phyloP scores from a whole-genome alignment of 495 filamentous ascomycete genomes.

The Penicillium simplicissimum region DNA sequence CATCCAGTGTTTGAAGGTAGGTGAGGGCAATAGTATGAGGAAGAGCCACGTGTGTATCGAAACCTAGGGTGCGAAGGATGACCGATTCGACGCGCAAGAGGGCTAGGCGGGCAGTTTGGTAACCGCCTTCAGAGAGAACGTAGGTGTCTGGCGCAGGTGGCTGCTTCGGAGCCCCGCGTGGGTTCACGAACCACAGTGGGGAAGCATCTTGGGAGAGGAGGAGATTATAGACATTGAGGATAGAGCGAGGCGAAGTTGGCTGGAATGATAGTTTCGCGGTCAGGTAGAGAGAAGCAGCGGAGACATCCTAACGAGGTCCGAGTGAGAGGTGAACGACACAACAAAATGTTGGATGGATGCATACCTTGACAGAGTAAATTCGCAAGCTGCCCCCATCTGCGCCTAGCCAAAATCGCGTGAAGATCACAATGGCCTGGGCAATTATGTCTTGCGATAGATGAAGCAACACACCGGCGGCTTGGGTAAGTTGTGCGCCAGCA shows the following conservation, averaged over 20 bases:
- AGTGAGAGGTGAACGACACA: slow-evolving; percentile 1
- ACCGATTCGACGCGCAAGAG: slow-evolving; percentile 71
- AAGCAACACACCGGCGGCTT: slow-evolving; percentile 83
- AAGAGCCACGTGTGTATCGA: slow-evolving; percentile 78
- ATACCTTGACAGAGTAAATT: slow-evolving; percentile 57
- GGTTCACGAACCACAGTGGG: slow-evolving; percentile 53
- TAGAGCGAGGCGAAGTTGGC: slow-evolving; percentile 72
- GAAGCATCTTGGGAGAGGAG: slow-evolving; percentile 67
- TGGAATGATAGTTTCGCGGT: slow-evolving; percentile 79
- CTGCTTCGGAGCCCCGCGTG: slow-evolving; percentile 31
- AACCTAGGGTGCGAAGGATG: slow-evolving; percentile 73
- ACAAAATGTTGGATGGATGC: background rate
- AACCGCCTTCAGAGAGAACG: slow-evolving; percentile 72
- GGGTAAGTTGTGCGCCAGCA: slow-evolving; percentile 70
- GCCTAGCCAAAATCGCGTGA: slow-evolving; percentile 83
- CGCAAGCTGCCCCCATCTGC: slow-evolving; percentile 62
- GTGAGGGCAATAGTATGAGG: slow-evolving; percentile 89
- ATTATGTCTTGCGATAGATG: slow-evolving; percentile 86
- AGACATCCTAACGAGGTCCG: slow-evolving; percentile 60
- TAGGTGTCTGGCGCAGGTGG: slow-evolving; percentile 57
- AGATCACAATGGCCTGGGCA: slow-evolving; percentile 82
- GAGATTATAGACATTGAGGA: slow-evolving; percentile 82
- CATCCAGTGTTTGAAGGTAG: slow-evolving; percentile 87
- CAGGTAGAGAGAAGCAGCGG: slow-evolving; percentile 79
- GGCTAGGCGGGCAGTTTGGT: slow-evolving; percentile 59